Percentiles rank a stretch among this genome's conserved stretches.
phyloP scores from a whole-genome alignment of 2,329 filamentous ascomycete species.

The Tolypocladium capitatum region DNA sequence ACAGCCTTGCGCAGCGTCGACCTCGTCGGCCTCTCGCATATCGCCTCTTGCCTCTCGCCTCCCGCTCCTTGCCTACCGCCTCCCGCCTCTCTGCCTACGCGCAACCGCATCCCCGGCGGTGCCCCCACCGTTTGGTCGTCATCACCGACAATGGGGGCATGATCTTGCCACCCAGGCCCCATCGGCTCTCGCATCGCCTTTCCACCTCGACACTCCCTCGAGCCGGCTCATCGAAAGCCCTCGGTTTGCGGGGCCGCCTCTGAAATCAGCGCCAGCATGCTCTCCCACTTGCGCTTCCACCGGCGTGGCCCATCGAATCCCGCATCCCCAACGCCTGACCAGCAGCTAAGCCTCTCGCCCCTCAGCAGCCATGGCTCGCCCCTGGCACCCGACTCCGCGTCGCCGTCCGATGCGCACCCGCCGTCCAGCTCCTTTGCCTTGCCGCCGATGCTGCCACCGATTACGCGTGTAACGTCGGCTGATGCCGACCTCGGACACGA shows the following conservation, averaged over 20 bases:
- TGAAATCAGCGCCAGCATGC: slow-evolving; percentile 19
- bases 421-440: slow-evolving; percentile 22
- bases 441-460: slow-evolving; percentile 38
- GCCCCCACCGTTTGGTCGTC: neutral
- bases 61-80: no score
- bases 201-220: neutral
- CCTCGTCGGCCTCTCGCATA: neutral
- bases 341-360: slow-evolving; percentile 24
- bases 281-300: slow-evolving; percentile 45
- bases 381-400: slow-evolving; percentile 24
- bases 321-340: slow-evolving; percentile 37
- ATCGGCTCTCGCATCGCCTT: neutral
- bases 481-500: slow-evolving; percentile 16
- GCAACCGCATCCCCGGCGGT: neutral
- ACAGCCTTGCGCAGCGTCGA: neutral
- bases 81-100: neutral
- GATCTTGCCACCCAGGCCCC: neutral
- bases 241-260: neutral
- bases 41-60: no score
- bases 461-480: slow-evolving; percentile 32
- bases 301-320: slow-evolving; percentile 43
- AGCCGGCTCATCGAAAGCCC: neutral
- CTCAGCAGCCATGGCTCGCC: slow-evolving; percentile 25
- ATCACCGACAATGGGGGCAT: neutral
- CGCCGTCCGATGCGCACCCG: slow-evolving; percentile 20